Conservation (phyloP, 441 rosid species). For the Populus hybrid region DNA sequence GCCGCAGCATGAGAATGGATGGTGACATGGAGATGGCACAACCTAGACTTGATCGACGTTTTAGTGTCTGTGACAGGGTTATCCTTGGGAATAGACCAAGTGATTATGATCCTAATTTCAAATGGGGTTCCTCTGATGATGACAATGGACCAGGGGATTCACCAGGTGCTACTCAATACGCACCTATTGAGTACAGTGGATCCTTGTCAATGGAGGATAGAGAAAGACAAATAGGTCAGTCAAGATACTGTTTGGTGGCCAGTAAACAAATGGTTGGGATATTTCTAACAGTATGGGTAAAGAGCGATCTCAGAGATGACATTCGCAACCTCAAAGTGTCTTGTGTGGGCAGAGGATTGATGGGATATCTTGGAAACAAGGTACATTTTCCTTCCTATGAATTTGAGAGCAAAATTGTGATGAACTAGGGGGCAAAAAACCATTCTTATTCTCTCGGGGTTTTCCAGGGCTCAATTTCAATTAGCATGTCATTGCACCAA, state of each 20-base stretch:
- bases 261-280: slow-evolving; percentile 98
- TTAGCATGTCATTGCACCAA: no score
- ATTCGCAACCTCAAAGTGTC: slow-evolving; percentile 72
- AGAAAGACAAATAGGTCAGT: slow-evolving; percentile 54
- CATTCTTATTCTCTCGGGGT: no score
- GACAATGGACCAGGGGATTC: slow-evolving; percentile 80
- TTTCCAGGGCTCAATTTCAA: no score
- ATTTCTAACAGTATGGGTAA: slow-evolving; percentile 91
- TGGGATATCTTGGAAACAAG: no score
- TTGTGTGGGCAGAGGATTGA: no score
- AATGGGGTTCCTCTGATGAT: slow-evolving; percentile 83
- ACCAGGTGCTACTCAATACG: slow-evolving; percentile 56
- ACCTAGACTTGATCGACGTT: slow-evolving; percentile 76
- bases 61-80: slow-evolving; percentile 86
- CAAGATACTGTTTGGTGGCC: slow-evolving; percentile 87
- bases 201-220: slow-evolving; percentile 56
- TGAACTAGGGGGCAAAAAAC: no score
- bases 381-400: no score
- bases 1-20: slow-evolving; percentile 75
- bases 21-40: slow-evolving; percentile 54
- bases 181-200: slow-evolving; percentile 53
- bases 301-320: slow-evolving; percentile 66
- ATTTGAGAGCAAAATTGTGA: no score
- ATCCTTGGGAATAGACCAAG: slow-evolving; percentile 70
- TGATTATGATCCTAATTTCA: slow-evolving; percentile 60